Evolutionary conservation across 208 protist species (phyloP).

Genomic region (Crithidia bombi): DNA sequence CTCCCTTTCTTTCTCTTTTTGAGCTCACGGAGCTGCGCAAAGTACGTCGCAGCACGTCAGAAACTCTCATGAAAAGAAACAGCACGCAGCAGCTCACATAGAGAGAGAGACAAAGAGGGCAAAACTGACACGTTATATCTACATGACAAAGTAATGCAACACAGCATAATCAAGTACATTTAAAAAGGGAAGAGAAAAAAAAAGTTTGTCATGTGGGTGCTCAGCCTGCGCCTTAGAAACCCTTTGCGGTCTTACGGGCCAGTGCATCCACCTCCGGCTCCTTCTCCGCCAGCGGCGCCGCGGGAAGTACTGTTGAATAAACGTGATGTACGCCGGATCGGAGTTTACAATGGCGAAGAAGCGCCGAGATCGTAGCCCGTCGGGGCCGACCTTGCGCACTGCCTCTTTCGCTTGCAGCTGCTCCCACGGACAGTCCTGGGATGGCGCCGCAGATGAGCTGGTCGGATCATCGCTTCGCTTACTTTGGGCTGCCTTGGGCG

Average conservation of each 20-base stretch:
- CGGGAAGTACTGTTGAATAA: constrained; percentile 81
- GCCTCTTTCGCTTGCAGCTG: constrained; percentile 80
- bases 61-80: too few species aligned
- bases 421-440: constrained; percentile 79
- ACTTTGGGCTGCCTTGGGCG: constrained; percentile 82
- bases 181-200: too few species aligned
- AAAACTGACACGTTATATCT: too few species aligned
- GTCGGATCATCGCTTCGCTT: constrained; percentile 85
- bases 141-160: too few species aligned
- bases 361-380: constrained; percentile 76
- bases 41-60: too few species aligned
- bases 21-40: too few species aligned
- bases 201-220: too few species aligned
- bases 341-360: constrained; percentile 85
- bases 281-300: constrained; percentile 69
- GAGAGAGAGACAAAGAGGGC: too few species aligned
- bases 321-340: constrained; percentile 73
- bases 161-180: too few species aligned
- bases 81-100: too few species aligned
- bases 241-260: constrained; percentile 81
- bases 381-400: constrained; percentile 49
- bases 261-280: constrained; percentile 76
- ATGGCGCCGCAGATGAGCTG: constrained; percentile 90
- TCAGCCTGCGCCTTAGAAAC: constrained; percentile 69
- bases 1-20: too few species aligned